phyloP scores from a whole-genome alignment of 2,329 filamentous ascomycete genomes.

The Exophiala spinifera region DNA sequence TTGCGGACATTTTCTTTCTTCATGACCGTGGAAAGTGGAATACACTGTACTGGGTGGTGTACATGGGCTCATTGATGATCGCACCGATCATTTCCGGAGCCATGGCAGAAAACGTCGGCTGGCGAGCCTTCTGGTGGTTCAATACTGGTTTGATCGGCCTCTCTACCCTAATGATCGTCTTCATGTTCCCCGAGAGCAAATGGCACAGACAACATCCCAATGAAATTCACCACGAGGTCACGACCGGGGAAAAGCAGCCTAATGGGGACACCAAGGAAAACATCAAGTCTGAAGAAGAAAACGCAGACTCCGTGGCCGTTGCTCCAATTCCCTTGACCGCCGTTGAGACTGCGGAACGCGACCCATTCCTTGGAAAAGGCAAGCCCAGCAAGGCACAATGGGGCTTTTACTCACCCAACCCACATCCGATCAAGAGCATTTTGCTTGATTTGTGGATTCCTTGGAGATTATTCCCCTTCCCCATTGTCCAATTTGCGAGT shows the following conservation, averaged over 20 bases:
- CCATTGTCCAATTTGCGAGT: slow-evolving; percentile 60
- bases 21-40: slow-evolving; percentile 63
- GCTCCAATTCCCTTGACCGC: slow-evolving; percentile 27
- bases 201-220: slow-evolving; percentile 49
- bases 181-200: slow-evolving; percentile 63
- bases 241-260: slow-evolving; percentile 2
- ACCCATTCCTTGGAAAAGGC: slow-evolving; percentile 57
- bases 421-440: slow-evolving; percentile 44
- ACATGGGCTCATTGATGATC: slow-evolving; percentile 62
- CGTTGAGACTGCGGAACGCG: slow-evolving; percentile 38
- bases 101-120: slow-evolving; percentile 59
- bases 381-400: slow-evolving; percentile 56
- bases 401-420: slow-evolving; percentile 50
- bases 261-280: slow-evolving; percentile 6
- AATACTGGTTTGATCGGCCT: slow-evolving; percentile 55
- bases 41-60: slow-evolving; percentile 59
- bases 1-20: slow-evolving; percentile 64
- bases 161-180: slow-evolving; percentile 52
- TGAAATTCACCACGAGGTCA: slow-evolving; percentile 19
- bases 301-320: slow-evolving; percentile 5
- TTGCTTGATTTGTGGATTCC: slow-evolving; percentile 58
- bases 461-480: slow-evolving; percentile 60
- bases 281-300: slow-evolving; percentile 15
- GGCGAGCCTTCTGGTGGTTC: slow-evolving; percentile 65
- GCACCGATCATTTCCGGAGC: slow-evolving; percentile 58